Percentiles rank a stretch among this genome's conserved stretches.
These are phyloP conservation scores for Nannizziopsis arthrosporioides DNA, from an alignment of 2,329 filamentous ascomycete species.

Conservation along the genomic window DNA sequence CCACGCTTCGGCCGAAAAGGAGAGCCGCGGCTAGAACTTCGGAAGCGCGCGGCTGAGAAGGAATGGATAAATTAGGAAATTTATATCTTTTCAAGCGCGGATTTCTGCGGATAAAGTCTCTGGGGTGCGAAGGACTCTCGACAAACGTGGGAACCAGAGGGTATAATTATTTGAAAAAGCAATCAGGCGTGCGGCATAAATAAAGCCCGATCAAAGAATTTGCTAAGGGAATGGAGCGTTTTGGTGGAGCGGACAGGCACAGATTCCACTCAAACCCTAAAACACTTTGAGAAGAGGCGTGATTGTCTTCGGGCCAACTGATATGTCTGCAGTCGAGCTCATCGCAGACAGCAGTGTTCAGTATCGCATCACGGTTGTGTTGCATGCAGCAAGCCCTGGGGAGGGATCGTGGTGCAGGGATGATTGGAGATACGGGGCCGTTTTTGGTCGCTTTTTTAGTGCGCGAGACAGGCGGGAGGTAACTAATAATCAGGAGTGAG, in stretches of 20 bases:
- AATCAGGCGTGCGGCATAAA: not conserved
- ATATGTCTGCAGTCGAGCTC: too few relatives aligned
- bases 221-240: conserved; percentile 7
- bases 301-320: too few relatives aligned
- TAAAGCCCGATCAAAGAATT: conserved; percentile 7
- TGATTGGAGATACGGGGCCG: too few relatives aligned
- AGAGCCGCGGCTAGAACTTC: not conserved
- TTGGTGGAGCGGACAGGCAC: not conserved
- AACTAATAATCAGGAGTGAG: too few relatives aligned
- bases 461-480: too few relatives aligned
- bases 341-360: too few relatives aligned
- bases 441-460: too few relatives aligned
- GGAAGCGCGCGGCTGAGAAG: conserved; percentile 9
- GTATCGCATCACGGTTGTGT: too few relatives aligned
- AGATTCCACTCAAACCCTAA: conserved; percentile 1
- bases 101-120: not conserved
- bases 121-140: not conserved
- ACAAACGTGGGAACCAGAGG: conserved; percentile 2
- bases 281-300: not conserved
- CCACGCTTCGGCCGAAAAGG: not conserved
- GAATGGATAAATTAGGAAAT: not conserved
- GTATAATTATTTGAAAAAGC: not conserved
- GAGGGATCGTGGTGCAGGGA: too few relatives aligned
- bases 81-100: conserved; percentile 2
- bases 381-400: too few relatives aligned